A percentile compares a stretch with the other conserved stretches of the same genome.
phyloP scores from a whole-genome alignment of 257 asterid species.

The Nicotiana knightiana region DNA sequence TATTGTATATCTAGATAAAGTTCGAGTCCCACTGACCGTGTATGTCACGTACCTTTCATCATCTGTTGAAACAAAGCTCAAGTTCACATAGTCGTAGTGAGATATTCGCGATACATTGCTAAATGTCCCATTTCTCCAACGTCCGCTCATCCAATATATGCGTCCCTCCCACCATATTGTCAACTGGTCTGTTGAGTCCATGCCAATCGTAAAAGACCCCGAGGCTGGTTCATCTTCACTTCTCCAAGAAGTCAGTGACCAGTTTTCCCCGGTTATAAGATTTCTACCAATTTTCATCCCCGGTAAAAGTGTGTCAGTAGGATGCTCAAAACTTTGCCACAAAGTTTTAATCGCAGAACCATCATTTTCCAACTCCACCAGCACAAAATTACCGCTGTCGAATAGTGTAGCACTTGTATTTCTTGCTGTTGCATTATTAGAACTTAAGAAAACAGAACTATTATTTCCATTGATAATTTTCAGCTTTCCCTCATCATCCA shows the following conservation, averaged over 20 bases:
- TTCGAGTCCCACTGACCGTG: not conserved
- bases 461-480: conserved; percentile 7
- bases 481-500: conserved; percentile 17
- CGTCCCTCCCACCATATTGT: conserved; percentile 12
- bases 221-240: conserved; percentile 13
- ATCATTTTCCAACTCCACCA: conserved; percentile 1
- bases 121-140: not conserved
- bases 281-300: conserved; percentile 28
- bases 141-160: not conserved
- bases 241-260: conserved; percentile 26
- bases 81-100: not conserved
- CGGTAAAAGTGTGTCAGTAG: conserved; percentile 26
- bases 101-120: not conserved
- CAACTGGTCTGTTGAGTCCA: conserved; percentile 4
- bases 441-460: not conserved
- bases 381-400: conserved; percentile 21
- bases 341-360: conserved; percentile 14
- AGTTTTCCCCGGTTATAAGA: conserved; percentile 21
- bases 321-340: conserved; percentile 34
- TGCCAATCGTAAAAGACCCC: conserved; percentile 20
- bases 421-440: not conserved
- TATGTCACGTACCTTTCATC: conserved; percentile 1
- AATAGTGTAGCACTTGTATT: conserved; percentile 23
- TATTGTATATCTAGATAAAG: not conserved
- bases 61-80: not conserved